Conservation (phyloP, 2,329 filamentous ascomycete species). For the Gnomoniopsis smithogilvyi region DNA sequence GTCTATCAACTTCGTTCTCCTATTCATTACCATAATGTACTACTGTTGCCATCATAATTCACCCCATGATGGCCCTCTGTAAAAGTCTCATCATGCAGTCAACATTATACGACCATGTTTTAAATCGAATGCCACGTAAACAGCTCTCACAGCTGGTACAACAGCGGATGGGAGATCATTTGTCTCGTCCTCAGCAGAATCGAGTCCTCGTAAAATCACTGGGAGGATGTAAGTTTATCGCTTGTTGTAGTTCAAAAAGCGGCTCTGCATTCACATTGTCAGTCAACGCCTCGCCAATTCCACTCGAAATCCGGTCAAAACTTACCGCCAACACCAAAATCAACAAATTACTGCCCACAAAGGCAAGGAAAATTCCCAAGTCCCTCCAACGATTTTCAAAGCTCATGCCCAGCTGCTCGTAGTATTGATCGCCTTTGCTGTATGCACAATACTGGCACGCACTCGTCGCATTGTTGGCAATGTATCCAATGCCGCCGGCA, state of each 20-base stretch:
- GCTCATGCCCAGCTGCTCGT: constrained; percentile 60
- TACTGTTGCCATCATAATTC: too few relatives aligned
- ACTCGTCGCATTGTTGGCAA: constrained; percentile 62
- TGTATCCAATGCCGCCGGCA: constrained; percentile 66
- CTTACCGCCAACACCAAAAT: constrained; percentile 53
- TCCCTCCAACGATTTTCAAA: constrained; percentile 77
- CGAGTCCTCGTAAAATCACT: not conserved
- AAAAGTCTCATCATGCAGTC: too few relatives aligned
- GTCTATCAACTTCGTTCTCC: too few relatives aligned
- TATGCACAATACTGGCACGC: constrained; percentile 81
- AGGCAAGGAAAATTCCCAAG: constrained; percentile 72
- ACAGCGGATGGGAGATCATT: not conserved
- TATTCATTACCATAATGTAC: too few relatives aligned
- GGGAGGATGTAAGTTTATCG: constrained; percentile 29
- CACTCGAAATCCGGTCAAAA: constrained; percentile 14
- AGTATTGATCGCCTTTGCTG: constrained; percentile 78
- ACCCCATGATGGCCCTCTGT: too few relatives aligned
- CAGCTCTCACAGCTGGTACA: too few relatives aligned
- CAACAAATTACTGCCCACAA: constrained; percentile 74
- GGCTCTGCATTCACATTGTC: constrained; percentile 32
- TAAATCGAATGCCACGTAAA: too few relatives aligned
- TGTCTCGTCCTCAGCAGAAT: not conserved
- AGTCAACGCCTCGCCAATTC: not conserved
- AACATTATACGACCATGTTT: too few relatives aligned
- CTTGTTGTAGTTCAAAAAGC: constrained; percentile 53